phyloP scores from a whole-genome alignment of 371 early-diverging fungal species.

The Apophysomyces variabilis region DNA sequence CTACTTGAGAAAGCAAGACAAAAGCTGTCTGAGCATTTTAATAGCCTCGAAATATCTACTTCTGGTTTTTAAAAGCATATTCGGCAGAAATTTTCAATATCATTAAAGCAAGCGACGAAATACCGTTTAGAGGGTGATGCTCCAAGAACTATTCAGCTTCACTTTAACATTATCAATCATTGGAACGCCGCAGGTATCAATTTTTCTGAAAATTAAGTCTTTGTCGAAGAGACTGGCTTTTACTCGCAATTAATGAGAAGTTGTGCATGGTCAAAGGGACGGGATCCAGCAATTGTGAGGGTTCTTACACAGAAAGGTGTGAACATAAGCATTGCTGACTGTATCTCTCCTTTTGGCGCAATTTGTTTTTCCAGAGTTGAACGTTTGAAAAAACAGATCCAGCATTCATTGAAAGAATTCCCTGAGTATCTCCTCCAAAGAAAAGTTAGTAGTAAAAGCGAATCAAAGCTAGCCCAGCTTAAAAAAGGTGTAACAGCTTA shows the following conservation, averaged over 20 bases:
- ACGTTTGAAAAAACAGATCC: background rate
- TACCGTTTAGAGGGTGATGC: background rate
- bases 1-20: background rate
- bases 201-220: background rate
- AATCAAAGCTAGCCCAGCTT: background rate
- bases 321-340: constrained; percentile 13
- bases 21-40: background rate
- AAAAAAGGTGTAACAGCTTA: background rate
- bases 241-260: background rate
- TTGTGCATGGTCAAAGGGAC: constrained; percentile 13
- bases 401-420: background rate
- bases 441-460: background rate
- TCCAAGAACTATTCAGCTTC: background rate
- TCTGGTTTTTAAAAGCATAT: background rate
- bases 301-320: constrained; percentile 9
- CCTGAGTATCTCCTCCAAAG: background rate
- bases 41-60: background rate
- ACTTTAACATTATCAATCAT: background rate
- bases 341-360: constrained; percentile 7
- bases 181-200: background rate
- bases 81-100: background rate
- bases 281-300: background rate
- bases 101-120: background rate
- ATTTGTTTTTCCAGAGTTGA: background rate
- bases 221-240: constrained; percentile 9